Base-by-base conservation (phyloP, 1,284 basidiomycete species). In the Papiliotrema fonsecae region DNA sequence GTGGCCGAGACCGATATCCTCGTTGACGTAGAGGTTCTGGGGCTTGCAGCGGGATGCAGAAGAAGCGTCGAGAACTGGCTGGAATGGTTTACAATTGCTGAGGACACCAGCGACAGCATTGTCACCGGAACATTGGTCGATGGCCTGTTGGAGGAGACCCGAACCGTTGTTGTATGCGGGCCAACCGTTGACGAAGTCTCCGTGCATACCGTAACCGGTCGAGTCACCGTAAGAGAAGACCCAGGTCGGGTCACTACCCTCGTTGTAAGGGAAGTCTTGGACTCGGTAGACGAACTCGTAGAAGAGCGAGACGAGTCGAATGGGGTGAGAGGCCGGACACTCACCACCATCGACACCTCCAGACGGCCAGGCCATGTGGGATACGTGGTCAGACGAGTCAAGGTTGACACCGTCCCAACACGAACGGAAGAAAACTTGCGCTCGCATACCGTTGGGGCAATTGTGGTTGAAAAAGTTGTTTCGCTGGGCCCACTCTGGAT, bases 351-450 rank as follows among this genome's bases (percentile, higher is more conserved):
- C 55, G 37, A 66, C 61, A 50, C 70, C 67, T 19, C 70, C 70
- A 40, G 65, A 52, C 0, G 76, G 74, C 61, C 74, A 77, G 0
- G 76, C 67, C 60, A 76, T 70, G 63, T 76, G 72, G 0, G 62
- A 66, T 45, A 62, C 57, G 62, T 77, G 75, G 39, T 77, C 71
- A 2, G 64, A 34, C 13, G 70, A 72, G 52, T 76, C 73, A 47
- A 76, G 64, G 55, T 76, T 69, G 36, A 67, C 58, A 25, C 77
- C 76, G 47, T 77, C 74, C 77, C 77, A 78, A 57, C 75, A 77
- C 11, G 65, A 64, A 11, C 64, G 59, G 52, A 76, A 75, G 52
- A 67, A 61, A 43, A 75, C 65, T 53, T 75, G 74, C 21, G 70
- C 66, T 37, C 75, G 60, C 60, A 76, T 65, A 37, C 72, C 73